phyloP scores from a whole-genome alignment of 1,284 basidiomycete species.

The Cystobasidium pallidum region DNA sequence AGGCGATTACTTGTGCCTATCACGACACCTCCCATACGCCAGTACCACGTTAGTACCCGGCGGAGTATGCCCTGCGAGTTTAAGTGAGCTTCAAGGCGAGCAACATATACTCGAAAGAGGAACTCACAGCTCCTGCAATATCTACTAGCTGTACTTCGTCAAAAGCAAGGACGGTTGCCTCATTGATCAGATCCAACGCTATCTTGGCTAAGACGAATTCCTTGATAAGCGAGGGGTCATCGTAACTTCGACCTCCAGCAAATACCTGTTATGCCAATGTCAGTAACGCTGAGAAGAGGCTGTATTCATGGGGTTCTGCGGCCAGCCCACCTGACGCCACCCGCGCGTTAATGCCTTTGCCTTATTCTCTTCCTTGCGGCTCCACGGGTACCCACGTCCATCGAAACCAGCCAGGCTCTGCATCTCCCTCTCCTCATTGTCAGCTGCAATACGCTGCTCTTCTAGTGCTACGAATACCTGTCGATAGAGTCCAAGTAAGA shows the following conservation, averaged over 20 bases:
- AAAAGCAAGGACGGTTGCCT: slow-evolving; percentile 66
- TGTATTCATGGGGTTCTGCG: no score
- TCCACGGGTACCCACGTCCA: slow-evolving; percentile 52
- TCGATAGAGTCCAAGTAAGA: slow-evolving; percentile 70
- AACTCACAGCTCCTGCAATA: slow-evolving; percentile 64
- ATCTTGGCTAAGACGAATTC: slow-evolving; percentile 56
- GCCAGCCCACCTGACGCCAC: slow-evolving; percentile 44
- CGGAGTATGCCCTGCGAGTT: slow-evolving; percentile 61
- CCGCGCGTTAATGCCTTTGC: slow-evolving; percentile 51
- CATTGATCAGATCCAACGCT: slow-evolving; percentile 45
- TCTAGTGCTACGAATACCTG: slow-evolving; percentile 65
- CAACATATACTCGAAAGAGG: not conserved
- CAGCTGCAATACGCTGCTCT: slow-evolving; percentile 56
- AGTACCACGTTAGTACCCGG: slow-evolving; percentile 74
- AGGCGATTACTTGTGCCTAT: slow-evolving; percentile 60
- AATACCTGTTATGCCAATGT: slow-evolving; percentile 54
- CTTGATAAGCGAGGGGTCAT: slow-evolving; percentile 59
- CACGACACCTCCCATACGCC: slow-evolving; percentile 73
- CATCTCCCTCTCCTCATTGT: slow-evolving; percentile 55
- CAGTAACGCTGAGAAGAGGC: not conserved
- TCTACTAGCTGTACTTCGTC: slow-evolving; percentile 75
- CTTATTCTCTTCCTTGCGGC: slow-evolving; percentile 52
- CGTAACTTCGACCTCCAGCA: slow-evolving; percentile 58
- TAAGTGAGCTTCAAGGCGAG: no score
- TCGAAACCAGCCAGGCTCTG: slow-evolving; percentile 47